These are phyloP conservation scores for Trypanosoma congolense DNA, from an alignment of 208 protist species.

Conservation along the genomic window DNA sequence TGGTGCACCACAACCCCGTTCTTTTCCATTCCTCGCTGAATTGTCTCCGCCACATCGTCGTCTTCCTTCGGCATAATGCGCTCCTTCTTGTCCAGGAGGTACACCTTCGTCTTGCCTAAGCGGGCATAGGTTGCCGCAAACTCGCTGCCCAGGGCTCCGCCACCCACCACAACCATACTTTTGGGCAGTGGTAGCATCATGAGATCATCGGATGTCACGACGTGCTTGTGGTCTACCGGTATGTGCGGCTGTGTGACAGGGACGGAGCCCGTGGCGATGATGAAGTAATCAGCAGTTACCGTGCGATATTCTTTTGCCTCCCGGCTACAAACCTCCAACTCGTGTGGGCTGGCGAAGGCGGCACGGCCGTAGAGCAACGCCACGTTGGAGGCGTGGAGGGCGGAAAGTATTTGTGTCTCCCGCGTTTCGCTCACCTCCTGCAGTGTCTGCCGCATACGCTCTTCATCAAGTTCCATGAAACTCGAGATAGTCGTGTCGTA, in stretches of 20 bases:
- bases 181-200: slow-evolving; percentile 62
- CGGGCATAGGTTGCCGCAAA: slow-evolving; percentile 67
- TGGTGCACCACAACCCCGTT: slow-evolving; percentile 63
- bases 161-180: slow-evolving; percentile 73
- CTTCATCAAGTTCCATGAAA: slow-evolving; percentile 56
- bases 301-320: slow-evolving; percentile 37
- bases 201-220: slow-evolving; percentile 70
- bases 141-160: slow-evolving; percentile 69
- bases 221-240: slow-evolving; percentile 34
- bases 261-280: slow-evolving; percentile 70
- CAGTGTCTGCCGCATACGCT: slow-evolving; percentile 42
- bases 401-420: slow-evolving; percentile 41
- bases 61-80: slow-evolving; percentile 73
- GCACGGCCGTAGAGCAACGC: slow-evolving; percentile 51
- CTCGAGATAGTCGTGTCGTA: slow-evolving; percentile 37
- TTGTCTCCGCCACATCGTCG: slow-evolving; percentile 42
- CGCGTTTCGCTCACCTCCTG: slow-evolving; percentile 34
- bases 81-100: slow-evolving; percentile 57
- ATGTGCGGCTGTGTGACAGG: slow-evolving; percentile 59
- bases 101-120: slow-evolving; percentile 70
- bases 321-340: slow-evolving; percentile 53
- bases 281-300: slow-evolving; percentile 72
- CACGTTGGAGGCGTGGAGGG: slow-evolving; percentile 42
- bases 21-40: slow-evolving; percentile 37
- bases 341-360: slow-evolving; percentile 42